Conservation (phyloP, 83 land plant genomes). For the Thuja plicata region DNA sequence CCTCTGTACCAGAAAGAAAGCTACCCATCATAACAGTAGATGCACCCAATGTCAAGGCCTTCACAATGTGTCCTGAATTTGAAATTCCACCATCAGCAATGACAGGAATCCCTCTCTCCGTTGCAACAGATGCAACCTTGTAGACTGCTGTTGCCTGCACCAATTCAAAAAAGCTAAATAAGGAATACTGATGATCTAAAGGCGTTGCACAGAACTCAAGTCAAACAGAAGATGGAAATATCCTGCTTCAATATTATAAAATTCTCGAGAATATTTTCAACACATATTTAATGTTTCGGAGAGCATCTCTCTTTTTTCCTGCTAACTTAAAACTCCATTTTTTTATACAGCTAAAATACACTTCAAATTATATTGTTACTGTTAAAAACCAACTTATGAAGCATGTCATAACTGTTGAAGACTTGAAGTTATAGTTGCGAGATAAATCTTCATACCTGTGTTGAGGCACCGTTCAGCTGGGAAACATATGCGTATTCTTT, state of each 20-base stretch:
- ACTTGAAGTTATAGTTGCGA: no score
- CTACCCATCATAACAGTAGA: slow-evolving; percentile 99
- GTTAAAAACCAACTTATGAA: neutral
- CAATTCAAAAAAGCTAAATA: slow-evolving; percentile 7
- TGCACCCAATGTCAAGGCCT: slow-evolving; percentile 88
- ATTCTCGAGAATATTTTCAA: neutral
- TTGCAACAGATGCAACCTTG: slow-evolving; percentile 80
- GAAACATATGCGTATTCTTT: no score
- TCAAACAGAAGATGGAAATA: neutral
- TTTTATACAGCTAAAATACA: neutral
- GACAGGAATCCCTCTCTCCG: slow-evolving; percentile 66
- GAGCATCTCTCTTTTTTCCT: neutral
- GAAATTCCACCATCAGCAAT: slow-evolving; percentile 99
- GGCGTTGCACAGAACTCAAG: slow-evolving; percentile 2
- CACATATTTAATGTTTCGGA: neutral
- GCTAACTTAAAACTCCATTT: neutral
- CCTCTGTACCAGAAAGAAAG: slow-evolving; percentile 91
- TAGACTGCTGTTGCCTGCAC: slow-evolving; percentile 95
- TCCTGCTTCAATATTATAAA: neutral
- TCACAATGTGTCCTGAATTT: slow-evolving; percentile 97
- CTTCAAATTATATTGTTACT: neutral
- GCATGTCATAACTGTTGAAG: no score
- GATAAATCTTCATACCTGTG: no score
- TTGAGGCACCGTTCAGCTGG: no score
- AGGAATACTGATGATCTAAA: neutral